These are phyloP conservation scores for Betula pendula DNA, from an alignment of 306 rosid species.

Conservation along the genomic window DNA sequence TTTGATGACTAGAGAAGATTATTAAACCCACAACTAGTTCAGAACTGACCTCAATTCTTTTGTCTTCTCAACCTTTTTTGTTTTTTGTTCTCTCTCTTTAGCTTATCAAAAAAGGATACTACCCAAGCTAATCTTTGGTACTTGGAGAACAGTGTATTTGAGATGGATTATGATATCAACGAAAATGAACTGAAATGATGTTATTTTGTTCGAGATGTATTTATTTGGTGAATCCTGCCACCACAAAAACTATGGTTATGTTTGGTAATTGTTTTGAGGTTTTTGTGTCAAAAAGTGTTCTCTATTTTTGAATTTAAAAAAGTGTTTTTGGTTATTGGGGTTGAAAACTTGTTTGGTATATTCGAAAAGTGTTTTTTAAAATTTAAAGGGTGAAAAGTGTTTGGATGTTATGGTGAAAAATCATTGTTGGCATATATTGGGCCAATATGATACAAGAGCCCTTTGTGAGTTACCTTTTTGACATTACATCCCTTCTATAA, in stretches of 20 bases:
- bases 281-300: not conserved
- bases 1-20: not conserved
- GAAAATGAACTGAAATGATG: not conserved
- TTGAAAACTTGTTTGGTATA: too few relatives aligned
- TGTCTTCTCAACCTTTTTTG: not conserved
- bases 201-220: not conserved
- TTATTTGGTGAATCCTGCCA: not conserved
- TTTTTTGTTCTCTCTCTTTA: not conserved
- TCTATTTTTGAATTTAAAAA: too few relatives aligned
- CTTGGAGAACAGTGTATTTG: not conserved
- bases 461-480: too few relatives aligned
- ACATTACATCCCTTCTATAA: too few relatives aligned
- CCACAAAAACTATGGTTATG: not conserved
- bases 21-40: not conserved
- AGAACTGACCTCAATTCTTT: not conserved
- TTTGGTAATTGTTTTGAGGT: too few relatives aligned
- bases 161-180: not conserved
- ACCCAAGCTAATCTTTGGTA: not conserved
- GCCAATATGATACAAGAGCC: too few relatives aligned
- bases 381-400: too few relatives aligned
- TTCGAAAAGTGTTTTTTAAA: too few relatives aligned
- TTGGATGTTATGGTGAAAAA: too few relatives aligned
- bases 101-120: not conserved
- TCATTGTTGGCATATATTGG: too few relatives aligned
- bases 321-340: too few relatives aligned